A percentile compares a stretch with the other conserved stretches of the same genome.
These are phyloP conservation scores for Metarhizium anisopliae DNA, from an alignment of 2,329 filamentous ascomycete species.

Conservation along the genomic window DNA sequence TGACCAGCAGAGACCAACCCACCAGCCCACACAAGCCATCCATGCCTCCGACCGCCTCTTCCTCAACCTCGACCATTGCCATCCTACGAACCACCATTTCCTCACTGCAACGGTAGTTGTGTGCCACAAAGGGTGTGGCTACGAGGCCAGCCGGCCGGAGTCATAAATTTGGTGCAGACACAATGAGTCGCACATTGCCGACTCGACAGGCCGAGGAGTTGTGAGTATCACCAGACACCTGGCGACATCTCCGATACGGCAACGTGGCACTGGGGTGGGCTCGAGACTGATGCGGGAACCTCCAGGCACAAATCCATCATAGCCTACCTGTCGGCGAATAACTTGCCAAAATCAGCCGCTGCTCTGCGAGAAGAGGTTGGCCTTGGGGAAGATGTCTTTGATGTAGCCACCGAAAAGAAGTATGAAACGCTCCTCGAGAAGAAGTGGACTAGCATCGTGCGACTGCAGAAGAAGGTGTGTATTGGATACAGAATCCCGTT, in stretches of 20 bases:
- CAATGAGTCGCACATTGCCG: slow-evolving; percentile 69
- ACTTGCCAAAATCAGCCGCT: slow-evolving; percentile 59
- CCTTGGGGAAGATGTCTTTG: slow-evolving; percentile 61
- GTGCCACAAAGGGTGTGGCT: slow-evolving; percentile 1
- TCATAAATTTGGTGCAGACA: background rate
- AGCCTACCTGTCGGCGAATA: slow-evolving; percentile 71
- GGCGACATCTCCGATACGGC: slow-evolving; percentile 3
- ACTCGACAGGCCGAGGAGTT: slow-evolving; percentile 80
- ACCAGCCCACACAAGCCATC: background rate
- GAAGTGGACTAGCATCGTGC: slow-evolving; percentile 96
- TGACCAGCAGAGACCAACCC: background rate
- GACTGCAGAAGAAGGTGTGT: slow-evolving; percentile 84
- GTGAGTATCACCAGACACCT: slow-evolving; percentile 41
- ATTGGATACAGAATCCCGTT: background rate
- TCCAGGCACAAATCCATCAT: slow-evolving; percentile 84
- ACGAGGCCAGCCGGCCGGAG: background rate
- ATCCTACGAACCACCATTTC: background rate
- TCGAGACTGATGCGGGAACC: background rate
- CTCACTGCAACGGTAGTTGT: background rate
- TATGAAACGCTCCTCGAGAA: slow-evolving; percentile 92
- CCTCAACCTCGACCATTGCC: background rate
- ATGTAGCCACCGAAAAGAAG: slow-evolving; percentile 78
- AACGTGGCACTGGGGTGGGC: background rate
- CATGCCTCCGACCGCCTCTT: slow-evolving; percentile 6
- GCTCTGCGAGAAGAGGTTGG: slow-evolving; percentile 70